Conservation (phyloP, 257 asterid species). For the Solanum peruvianum region DNA sequence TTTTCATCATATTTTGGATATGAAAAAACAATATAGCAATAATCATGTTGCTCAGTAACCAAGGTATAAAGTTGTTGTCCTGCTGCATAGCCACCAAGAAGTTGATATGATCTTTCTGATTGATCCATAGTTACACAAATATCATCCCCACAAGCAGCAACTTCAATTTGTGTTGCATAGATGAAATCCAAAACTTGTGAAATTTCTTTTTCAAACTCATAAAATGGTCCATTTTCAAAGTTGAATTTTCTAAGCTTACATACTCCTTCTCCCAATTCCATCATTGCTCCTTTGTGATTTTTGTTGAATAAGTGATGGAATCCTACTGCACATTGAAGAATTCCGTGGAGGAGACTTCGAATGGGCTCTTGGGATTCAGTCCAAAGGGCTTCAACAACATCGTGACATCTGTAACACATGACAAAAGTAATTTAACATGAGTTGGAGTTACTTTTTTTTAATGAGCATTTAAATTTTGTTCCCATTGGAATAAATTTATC, state of each 20-base stretch:
- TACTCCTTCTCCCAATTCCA: constrained; percentile 87
- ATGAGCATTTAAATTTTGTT: neutral
- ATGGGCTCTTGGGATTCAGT: constrained; percentile 47
- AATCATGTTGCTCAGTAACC: constrained; percentile 22
- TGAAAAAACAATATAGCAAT: constrained; percentile 30
- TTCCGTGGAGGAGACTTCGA: constrained; percentile 57
- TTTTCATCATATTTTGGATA: constrained; percentile 22
- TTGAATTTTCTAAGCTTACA: constrained; percentile 77
- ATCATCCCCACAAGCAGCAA: constrained; percentile 78
- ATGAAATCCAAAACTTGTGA: constrained; percentile 64
- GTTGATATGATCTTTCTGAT: constrained; percentile 81
- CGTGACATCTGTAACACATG: constrained; percentile 42
- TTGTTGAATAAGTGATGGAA: constrained; percentile 81
- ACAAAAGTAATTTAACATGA: neutral
- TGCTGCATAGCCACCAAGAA: constrained; percentile 70
- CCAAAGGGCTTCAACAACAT: constrained; percentile 70
- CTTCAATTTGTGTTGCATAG: constrained; percentile 64
- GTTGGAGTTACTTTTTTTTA: neutral
- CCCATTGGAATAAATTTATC: neutral
- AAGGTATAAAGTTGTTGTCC: constrained; percentile 56
- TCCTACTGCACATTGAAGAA: constrained; percentile 76
- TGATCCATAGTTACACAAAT: constrained; percentile 62
- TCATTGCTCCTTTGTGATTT: constrained; percentile 94
- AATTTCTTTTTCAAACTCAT: constrained; percentile 56
- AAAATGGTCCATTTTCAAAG: constrained; percentile 65